Percentiles rank a stretch among this genome's conserved stretches.
Evolutionary conservation across 2,329 filamentous ascomycete species (phyloP).

Genomic region (Phyllosticta citriasiana): DNA sequence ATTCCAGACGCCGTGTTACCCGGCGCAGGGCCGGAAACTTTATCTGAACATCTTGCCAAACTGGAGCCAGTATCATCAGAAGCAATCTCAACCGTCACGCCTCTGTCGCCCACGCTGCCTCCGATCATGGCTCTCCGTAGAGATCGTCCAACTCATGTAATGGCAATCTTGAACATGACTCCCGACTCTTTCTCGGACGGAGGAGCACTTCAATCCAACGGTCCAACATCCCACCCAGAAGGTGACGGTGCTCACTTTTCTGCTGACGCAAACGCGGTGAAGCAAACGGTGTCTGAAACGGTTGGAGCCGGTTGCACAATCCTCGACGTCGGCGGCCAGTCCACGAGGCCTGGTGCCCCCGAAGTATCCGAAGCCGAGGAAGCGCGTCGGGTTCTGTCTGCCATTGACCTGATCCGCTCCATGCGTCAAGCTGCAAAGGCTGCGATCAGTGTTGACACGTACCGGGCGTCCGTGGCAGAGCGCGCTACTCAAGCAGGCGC

Average conservation of each 20-base stretch:
- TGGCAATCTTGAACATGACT: constrained; percentile 92
- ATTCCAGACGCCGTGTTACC: constrained; percentile 16
- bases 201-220: constrained; percentile 34
- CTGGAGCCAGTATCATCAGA: constrained; percentile 23
- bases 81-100: constrained; percentile 30
- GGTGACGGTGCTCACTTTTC: constrained; percentile 28
- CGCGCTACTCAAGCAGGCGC: constrained; percentile 69
- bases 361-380: constrained; percentile 66
- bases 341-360: constrained; percentile 66
- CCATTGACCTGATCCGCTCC: constrained; percentile 62
- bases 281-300: no score
- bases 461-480: constrained; percentile 72
- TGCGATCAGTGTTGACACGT: constrained; percentile 87
- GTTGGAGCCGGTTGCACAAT: constrained; percentile 64
- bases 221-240: constrained; percentile 21
- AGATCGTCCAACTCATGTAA: constrained; percentile 55
- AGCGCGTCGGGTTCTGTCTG: constrained; percentile 68
- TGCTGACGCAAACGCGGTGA: neutral
- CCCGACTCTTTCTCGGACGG: constrained; percentile 97
- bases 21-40: constrained; percentile 33
- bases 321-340: constrained; percentile 88
- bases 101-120: constrained; percentile 24
- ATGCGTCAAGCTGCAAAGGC: constrained; percentile 52
- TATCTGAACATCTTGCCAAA: constrained; percentile 24
- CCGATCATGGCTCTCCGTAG: constrained; percentile 20